Base-by-base conservation (phyloP, 202 grass and related monocot species). In the Setaria italica region DNA sequence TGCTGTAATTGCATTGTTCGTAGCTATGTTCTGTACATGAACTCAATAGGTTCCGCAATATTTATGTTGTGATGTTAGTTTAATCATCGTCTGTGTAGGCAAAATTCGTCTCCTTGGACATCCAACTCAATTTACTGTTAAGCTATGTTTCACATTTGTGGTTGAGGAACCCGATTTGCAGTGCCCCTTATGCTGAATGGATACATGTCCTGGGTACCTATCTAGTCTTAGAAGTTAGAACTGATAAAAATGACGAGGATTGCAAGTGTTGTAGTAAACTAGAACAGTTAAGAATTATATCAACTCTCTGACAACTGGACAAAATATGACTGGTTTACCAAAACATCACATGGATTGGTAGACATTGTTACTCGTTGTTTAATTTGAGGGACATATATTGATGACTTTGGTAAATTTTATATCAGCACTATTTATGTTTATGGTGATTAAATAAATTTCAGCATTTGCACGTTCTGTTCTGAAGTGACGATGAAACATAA, bases 401-500 rank as follows among this genome's bases (percentile, higher is more conserved):
- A 33, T 33, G 67, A 72, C 9, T 46, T 82, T 60, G 15, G 45
- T 20, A 46, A 59, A 39, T 60, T 60, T 57, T 58, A 71, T 14
- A 29, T 58, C 14, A 57, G 29, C 68, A 21, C 17, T 9, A 14
- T 14, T 37, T 73, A 30, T 35, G 55, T 14, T 37, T 73, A 30
- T 35, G 55, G 56, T 37, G 43, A 25, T 62, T 62, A 48, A 48
- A 82, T 82, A 72, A 16, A 35, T 72, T 20, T 72, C 25, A 47
- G 30, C 80, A 82, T 42, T 82, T 82, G 19, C 39, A 14, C 67
- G 48, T 42, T 59, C 33, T 43, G 70, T 50, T 56, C 39, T 9
- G 49, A 76, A 87, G 63, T 70, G 53, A 87, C 11, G 43, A 45
- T 33, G 37, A 16, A 37, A 65, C 37, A 20, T 74, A n/a, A 74